These are phyloP conservation scores for Hypoxylon perforatum DNA, from an alignment of 495 filamentous ascomycete genomes.

Conservation along the genomic window DNA sequence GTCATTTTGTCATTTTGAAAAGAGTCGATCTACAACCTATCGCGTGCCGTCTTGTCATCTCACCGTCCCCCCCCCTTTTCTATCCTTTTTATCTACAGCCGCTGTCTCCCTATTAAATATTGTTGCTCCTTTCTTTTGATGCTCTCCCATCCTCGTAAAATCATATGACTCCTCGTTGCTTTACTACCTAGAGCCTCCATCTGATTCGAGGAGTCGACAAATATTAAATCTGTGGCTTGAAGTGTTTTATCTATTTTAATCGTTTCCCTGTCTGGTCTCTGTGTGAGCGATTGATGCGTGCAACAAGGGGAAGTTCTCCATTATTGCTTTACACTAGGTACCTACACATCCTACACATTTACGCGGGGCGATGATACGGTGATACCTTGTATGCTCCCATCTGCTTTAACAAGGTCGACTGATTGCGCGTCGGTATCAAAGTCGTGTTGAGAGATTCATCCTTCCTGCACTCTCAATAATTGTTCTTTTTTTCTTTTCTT, in stretches of 20 bases:
- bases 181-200: not conserved
- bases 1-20: constrained; percentile 15
- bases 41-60: constrained; percentile 24
- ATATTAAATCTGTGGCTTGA: constrained; percentile 26
- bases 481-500: constrained; percentile 4
- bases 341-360: too few relatives aligned
- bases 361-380: too few relatives aligned
- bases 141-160: constrained; percentile 15
- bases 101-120: constrained; percentile 30
- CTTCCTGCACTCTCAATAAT: not conserved
- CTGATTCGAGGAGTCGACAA: constrained; percentile 21
- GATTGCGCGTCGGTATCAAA: too few relatives aligned
- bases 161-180: constrained; percentile 7
- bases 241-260: constrained; percentile 40
- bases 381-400: too few relatives aligned
- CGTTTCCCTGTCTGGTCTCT: not conserved
- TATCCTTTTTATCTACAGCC: constrained; percentile 30
- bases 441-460: too few relatives aligned
- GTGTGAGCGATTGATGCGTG: constrained; percentile 16
- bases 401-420: too few relatives aligned
- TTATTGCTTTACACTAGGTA: not conserved
- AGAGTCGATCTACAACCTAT: constrained; percentile 27
- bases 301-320: constrained; percentile 15
- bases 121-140: not conserved
- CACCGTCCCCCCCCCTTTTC: constrained; percentile 35